These are phyloP conservation scores for Pleurotus cornucopiae DNA, from an alignment of 768 basidiomycete genomes.

Conservation along the genomic window DNA sequence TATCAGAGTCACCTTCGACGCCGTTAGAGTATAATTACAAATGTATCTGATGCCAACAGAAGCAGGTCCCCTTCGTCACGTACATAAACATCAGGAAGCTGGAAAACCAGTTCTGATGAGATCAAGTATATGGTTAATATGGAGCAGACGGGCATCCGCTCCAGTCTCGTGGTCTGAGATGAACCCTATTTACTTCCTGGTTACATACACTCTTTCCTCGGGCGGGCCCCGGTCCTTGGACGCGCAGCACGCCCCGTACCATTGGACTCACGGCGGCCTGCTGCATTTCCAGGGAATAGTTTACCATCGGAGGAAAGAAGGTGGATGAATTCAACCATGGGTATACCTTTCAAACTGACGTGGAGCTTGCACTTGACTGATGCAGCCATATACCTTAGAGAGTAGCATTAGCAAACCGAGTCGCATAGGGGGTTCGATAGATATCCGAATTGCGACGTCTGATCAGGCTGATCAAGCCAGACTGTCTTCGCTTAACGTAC, in stretches of 20 bases:
- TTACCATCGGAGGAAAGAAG: not conserved
- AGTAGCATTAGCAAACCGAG: not conserved
- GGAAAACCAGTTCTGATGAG: not conserved
- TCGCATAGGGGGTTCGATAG: not conserved
- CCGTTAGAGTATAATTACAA: too few species aligned
- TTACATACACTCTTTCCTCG: not conserved
- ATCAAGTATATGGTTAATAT: not conserved
- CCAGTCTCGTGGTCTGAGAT: constrained; percentile 3
- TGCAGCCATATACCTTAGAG: not conserved
- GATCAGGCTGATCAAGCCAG: not conserved
- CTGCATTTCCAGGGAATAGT: not conserved
- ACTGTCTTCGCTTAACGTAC: not conserved
- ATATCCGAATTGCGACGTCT: not conserved
- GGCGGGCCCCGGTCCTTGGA: not conserved
- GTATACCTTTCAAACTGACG: not conserved
- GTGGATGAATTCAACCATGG: not conserved
- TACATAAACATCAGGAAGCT: not conserved
- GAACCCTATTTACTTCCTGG: constrained; percentile 6
- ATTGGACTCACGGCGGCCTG: not conserved
- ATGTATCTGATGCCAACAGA: not conserved
- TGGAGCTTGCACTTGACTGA: not conserved
- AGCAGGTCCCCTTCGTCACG: not conserved
- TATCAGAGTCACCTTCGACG: too few species aligned
- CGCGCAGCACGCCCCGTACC: not conserved
- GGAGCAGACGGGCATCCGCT: not conserved